Base-by-base conservation (phyloP, 441 rosid species). In the Syzygium malaccense region DNA sequence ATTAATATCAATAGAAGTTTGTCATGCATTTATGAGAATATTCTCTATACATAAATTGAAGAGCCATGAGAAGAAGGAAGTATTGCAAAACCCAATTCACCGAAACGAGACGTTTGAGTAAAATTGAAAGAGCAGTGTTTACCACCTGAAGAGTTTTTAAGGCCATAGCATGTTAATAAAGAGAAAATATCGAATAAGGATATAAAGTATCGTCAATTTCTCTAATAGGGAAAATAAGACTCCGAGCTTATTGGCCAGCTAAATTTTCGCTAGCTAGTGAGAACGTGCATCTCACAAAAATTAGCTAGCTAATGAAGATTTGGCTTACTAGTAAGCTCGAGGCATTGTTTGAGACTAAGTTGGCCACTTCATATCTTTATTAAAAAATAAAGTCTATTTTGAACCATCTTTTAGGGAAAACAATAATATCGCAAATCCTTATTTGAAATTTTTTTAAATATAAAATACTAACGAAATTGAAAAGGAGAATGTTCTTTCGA, bases 351-450 rank as follows among this genome's bases (percentile, higher is more conserved):
- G 19, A 0, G 0, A 62, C 17, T 60, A 28, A 62, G 14, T 62
- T 14, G 17, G 14, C 4, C 68, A 28, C 4, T 14, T n/a, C n/a
- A 62, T 6, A 2, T 0, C n/a, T n/a, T 62, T n/a, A 62, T n/a
- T n/a, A n/a, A 19, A 19, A n/a, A 8, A n/a, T 62, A n/a, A n/a
- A 19, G 10, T 62, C 0, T 18, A 3, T n/a, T 14, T 0, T 7
- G 4, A 8, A n/a, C 4, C 17, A 3, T 62, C 19, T 62, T 8
- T 14, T 0, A 45, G 10, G 14, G 68, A 62, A 62, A 62, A 3
- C 0, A 6, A 0, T n/a, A 8, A 6, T 32, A 62, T 28, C 26
- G 28, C 8, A 60, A 49, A 60, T 3, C 6, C 28, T 60, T 60
- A 13, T 13, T 58, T 60, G 28, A 13, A 58, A 58, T 2, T 0